Evolutionary conservation across 78 protist species (phyloP).

Genomic region (Dictyostelium capitatum): DNA sequence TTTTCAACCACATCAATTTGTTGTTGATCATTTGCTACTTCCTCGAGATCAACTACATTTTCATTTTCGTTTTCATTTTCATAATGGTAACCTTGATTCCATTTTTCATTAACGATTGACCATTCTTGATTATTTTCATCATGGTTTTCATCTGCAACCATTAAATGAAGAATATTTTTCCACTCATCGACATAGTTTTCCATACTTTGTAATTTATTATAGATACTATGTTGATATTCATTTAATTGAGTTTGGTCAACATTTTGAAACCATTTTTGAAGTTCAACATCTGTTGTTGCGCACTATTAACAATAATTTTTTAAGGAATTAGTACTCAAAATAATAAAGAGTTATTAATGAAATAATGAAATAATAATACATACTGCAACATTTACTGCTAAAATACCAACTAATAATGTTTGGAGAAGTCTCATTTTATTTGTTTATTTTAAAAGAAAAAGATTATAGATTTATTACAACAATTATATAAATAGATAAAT

Average conservation of each 20-base stretch:
- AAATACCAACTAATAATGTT: slow-evolving; percentile 6
- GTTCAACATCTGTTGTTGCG: background rate
- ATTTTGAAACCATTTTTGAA: slow-evolving; percentile 2
- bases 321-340: background rate
- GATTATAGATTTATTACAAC: too few species aligned
- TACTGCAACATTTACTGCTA: slow-evolving; percentile 2
- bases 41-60: background rate
- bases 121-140: background rate
- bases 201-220: background rate
- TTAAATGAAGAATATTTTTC: background rate
- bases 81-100: slow-evolving; percentile 17
- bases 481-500: too few species aligned
- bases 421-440: slow-evolving; percentile 2
- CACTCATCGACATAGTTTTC: background rate
- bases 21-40: background rate
- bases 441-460: too few species aligned
- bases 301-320: background rate
- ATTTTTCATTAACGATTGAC: background rate
- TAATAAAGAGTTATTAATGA: background rate
- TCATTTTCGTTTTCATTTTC: slow-evolving; percentile 6
- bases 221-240: background rate
- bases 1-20: background rate
- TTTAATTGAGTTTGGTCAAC: slow-evolving; percentile 1
- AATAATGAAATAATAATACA: background rate
- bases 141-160: background rate